Evolutionary conservation across 2,329 filamentous ascomycete species (phyloP).

Genomic region (Clarireedia hainanense): DNA sequence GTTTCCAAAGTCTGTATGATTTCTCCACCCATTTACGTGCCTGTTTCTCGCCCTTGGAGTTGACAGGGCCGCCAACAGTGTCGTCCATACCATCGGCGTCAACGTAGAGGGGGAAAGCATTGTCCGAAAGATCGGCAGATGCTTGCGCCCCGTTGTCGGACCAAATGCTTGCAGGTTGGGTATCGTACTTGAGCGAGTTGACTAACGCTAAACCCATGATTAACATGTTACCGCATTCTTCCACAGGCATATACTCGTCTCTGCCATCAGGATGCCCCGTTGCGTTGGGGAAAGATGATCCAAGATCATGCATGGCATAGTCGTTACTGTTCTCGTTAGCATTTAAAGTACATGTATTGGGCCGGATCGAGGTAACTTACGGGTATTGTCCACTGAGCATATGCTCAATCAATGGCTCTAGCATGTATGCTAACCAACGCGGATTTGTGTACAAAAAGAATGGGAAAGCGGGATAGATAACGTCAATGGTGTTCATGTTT

Average conservation of each 20-base stretch:
- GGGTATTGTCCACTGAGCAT: conserved; percentile 78
- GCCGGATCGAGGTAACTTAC: conserved; percentile 9
- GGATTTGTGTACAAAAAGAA: conserved; percentile 85
- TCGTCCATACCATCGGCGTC: conserved; percentile 52
- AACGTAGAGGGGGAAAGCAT: conserved; percentile 27
- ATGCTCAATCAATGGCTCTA: conserved; percentile 75
- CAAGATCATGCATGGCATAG: conserved; percentile 72
- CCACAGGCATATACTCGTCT: conserved; percentile 60
- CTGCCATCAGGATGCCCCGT: conserved; percentile 60
- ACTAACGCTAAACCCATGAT: conserved; percentile 69
- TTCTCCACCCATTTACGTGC: conserved; percentile 55
- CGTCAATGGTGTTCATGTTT: conserved; percentile 79
- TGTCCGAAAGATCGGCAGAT: conserved; percentile 19
- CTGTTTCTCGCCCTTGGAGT: conserved; percentile 42
- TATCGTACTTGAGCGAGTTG: conserved; percentile 62
- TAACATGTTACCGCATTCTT: conserved; percentile 60
- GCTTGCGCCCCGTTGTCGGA: conserved; percentile 34
- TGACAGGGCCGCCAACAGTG: conserved; percentile 47
- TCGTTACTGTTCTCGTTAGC: conserved; percentile 42
- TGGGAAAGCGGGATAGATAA: conserved; percentile 79
- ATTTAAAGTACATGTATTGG: neutral
- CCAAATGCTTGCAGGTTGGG: conserved; percentile 51
- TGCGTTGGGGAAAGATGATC: conserved; percentile 65
- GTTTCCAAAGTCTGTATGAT: conserved; percentile 57
- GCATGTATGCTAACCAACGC: conserved; percentile 67